phyloP scores from a whole-genome alignment of 257 asterid species.

The Nicotiana otophora region DNA sequence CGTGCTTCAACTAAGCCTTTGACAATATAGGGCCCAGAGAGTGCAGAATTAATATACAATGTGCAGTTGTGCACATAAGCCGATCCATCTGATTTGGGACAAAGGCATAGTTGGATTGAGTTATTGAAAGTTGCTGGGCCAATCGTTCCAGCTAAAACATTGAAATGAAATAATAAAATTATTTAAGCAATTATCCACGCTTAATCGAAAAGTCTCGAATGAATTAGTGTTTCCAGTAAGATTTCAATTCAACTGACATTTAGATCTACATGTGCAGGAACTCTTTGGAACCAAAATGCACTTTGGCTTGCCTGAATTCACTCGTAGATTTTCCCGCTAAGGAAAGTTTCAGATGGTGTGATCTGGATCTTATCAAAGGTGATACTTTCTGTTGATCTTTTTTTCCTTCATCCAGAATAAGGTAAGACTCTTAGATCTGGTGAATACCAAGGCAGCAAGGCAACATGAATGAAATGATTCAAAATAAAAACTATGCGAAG shows the following conservation, averaged over 20 bases:
- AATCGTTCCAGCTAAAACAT: background rate
- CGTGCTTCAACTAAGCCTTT: background rate
- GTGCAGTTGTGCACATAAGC: background rate
- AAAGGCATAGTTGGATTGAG: background rate
- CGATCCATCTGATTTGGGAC: background rate
- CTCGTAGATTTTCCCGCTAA: background rate
- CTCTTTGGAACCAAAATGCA: background rate
- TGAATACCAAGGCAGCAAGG: background rate
- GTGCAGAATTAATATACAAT: too few relatives aligned
- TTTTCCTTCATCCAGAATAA: background rate
- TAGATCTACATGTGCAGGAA: background rate
- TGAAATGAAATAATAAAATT: too few relatives aligned
- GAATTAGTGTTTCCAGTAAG: background rate
- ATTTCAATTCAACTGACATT: background rate
- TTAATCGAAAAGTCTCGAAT: too few relatives aligned
- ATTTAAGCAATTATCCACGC: background rate
- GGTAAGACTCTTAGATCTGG: background rate
- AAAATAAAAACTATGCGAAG: background rate
- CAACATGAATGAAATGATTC: background rate
- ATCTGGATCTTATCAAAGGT: background rate
- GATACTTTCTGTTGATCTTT: background rate
- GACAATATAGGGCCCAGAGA: too few relatives aligned
- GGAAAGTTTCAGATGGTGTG: background rate
- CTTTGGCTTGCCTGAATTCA: background rate
- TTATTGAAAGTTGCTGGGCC: too few relatives aligned